Conservation (phyloP, 352 stramenopile species). For the Peronospora farinosa region DNA sequence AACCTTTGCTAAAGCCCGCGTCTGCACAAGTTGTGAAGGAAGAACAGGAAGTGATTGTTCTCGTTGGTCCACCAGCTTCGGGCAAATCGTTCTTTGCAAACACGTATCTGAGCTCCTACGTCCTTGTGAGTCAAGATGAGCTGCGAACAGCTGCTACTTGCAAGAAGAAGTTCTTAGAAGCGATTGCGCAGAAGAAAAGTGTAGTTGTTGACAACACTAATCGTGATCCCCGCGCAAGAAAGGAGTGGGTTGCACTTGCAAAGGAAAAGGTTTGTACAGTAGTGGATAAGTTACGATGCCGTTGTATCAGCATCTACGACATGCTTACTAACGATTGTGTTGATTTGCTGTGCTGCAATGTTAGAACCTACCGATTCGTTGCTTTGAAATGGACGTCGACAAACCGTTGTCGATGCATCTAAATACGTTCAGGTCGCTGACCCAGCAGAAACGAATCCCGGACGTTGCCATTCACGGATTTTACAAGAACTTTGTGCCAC, state of each 20-base stretch:
- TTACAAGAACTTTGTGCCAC: constrained; percentile 70
- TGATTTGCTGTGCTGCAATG: not conserved
- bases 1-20: constrained; percentile 20
- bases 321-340: not conserved
- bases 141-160: constrained; percentile 76
- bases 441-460: constrained; percentile 64
- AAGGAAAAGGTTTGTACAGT: constrained; percentile 41
- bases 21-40: constrained; percentile 21
- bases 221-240: constrained; percentile 46
- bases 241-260: constrained; percentile 69
- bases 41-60: constrained; percentile 63
- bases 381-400: constrained; percentile 68
- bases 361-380: constrained; percentile 56
- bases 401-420: constrained; percentile 81
- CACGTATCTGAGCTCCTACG: constrained; percentile 47
- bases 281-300: not conserved
- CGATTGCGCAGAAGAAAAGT: constrained; percentile 53
- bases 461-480: constrained; percentile 85
- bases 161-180: constrained; percentile 50
- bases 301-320: not conserved
- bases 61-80: constrained; percentile 64
- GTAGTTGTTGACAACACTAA: constrained; percentile 87
- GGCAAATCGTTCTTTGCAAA: constrained; percentile 64
- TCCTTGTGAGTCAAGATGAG: constrained; percentile 79
- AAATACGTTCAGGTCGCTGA: constrained; percentile 79